phyloP scores from a whole-genome alignment of 352 stramenopile species.

The Globisporangium paddicum region DNA sequence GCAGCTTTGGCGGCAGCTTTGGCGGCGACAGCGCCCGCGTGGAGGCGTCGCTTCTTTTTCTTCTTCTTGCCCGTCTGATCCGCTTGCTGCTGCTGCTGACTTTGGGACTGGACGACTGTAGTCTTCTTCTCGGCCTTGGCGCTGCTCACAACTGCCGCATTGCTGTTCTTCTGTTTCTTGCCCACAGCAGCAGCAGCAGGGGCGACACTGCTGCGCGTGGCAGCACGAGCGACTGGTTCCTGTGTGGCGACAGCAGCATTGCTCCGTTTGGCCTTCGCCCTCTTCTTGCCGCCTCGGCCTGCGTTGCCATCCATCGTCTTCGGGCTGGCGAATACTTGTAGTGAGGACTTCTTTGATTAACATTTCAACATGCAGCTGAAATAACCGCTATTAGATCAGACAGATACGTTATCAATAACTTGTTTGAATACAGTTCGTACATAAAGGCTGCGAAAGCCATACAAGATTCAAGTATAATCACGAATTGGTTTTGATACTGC shows the following conservation, averaged over 20 bases:
- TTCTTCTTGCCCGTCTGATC: conserved; percentile 6
- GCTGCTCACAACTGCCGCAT: background rate
- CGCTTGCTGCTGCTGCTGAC: background rate
- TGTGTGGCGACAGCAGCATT: background rate
- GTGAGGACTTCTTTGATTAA: too few relatives aligned
- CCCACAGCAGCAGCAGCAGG: background rate
- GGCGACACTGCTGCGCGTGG: background rate
- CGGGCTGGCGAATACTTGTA: too few relatives aligned
- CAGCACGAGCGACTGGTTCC: background rate
- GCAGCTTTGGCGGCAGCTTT: background rate
- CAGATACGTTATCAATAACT: too few relatives aligned
- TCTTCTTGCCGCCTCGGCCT: background rate
- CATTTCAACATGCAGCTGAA: too few relatives aligned
- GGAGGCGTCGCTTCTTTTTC: conserved; percentile 6
- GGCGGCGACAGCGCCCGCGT: background rate
- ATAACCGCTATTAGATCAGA: too few relatives aligned
- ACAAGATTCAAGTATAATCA: background rate
- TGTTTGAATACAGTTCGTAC: too few relatives aligned
- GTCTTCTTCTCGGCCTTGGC: background rate
- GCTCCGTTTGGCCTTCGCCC: background rate
- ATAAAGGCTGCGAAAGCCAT: too few relatives aligned
- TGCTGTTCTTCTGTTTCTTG: background rate
- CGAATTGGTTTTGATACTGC: background rate
- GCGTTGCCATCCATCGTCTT: background rate
- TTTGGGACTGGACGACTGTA: too few relatives aligned